Conservation (phyloP, 768 basidiomycete genomes). For the Serendipita sp. region DNA sequence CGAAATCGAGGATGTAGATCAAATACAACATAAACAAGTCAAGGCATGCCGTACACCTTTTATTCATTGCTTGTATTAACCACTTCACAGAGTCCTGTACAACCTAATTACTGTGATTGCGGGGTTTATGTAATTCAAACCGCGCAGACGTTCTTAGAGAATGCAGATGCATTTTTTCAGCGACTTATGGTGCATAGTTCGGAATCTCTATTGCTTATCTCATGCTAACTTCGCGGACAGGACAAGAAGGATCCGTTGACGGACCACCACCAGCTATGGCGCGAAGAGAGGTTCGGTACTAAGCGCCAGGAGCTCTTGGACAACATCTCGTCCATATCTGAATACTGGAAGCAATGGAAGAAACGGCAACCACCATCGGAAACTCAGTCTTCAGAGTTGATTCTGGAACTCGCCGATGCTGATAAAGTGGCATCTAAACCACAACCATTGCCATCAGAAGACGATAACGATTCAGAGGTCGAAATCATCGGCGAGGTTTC, state of each 20-base stretch:
- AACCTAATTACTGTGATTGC: slow-evolving; percentile 84
- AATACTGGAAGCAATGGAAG: background rate
- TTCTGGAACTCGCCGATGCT: background rate
- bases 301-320: background rate
- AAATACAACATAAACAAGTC: slow-evolving; percentile 33
- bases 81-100: slow-evolving; percentile 57
- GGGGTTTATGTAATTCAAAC: slow-evolving; percentile 86
- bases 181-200: slow-evolving; percentile 26
- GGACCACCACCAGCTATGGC: background rate
- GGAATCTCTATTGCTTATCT: background rate
- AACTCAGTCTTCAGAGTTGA: background rate
- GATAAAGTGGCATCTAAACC: background rate
- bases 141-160: slow-evolving; percentile 53
- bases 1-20: slow-evolving; percentile 18
- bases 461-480: background rate
- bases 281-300: background rate
- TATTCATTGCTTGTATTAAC: background rate
- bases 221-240: background rate
- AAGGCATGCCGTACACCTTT: slow-evolving; percentile 24
- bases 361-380: background rate
- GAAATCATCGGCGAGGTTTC: background rate
- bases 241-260: background rate
- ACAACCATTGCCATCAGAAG: background rate
- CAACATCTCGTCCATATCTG: background rate
- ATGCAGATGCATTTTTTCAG: slow-evolving; percentile 36